Evolutionary conservation across 2,329 filamentous ascomycete genomes (phyloP), one percentile per base, ranked within the genome.

Genomic region (Aspergillus tamarii): DNA sequence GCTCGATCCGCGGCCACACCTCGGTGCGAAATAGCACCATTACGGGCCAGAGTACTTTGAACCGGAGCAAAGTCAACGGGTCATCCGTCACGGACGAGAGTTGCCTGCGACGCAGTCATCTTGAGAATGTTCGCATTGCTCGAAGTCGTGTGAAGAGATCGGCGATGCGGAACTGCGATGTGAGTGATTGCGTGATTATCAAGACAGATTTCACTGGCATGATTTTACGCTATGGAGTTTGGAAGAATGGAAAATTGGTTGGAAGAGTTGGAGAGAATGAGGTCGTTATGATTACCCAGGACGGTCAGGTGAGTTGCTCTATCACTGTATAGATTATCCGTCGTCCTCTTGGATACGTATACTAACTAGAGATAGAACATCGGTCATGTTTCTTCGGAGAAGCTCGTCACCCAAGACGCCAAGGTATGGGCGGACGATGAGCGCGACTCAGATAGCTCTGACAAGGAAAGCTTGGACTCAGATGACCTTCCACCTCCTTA

Each of bases 161-260:
- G 4, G 41, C 9, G 1, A 32, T 74, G 45, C 43, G 23, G 5
- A 59, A 74, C 8, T 74, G 72, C n/a, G 65, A 72, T 28, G 66
- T 72, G 7, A 57, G 59, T 0, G 63, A 71, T 9, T 74, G 71
- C 61, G 45, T 68, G 10, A 62, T 75, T 45, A 58, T 63, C 1
- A 60, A 62, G 26, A 66, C 65, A 10, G 62, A 68, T 5, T 72
- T 74, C 12, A 66, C 46, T 26, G 72, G 68, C 8, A 67, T 73
- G 67, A 58, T 70, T 36, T 50, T 73, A 16, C 66, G 68, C 54
- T 64, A 70, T 62, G 70, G 70, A 8, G 63, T 74, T 28, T 75
- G 72, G 73, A 71, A 66, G 60, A 65, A 64, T 55, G 72, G 71
- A 3, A 56, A 58, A 34, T 63, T 75, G 36, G 58, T 74, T 12